Conservation (phyloP, 805 yeast species). For the Debaryomyces maramus region DNA sequence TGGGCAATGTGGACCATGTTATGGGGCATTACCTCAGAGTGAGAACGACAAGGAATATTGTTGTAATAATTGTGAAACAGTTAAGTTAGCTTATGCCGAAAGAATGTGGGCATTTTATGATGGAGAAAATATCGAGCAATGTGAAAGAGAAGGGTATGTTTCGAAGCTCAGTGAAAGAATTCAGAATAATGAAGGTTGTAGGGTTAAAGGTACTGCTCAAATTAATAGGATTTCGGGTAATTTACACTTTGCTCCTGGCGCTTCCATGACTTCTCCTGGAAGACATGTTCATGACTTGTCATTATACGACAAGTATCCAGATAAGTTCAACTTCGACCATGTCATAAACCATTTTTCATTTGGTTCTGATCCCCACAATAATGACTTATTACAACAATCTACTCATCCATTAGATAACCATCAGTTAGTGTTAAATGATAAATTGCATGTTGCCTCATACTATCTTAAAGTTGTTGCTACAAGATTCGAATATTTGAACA, state of each 20-base stretch:
- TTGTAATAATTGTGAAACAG: slow-evolving; percentile 85
- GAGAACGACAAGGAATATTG: slow-evolving; percentile 48
- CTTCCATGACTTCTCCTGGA: slow-evolving; percentile 56
- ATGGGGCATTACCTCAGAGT: slow-evolving; percentile 72
- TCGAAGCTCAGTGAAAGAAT: slow-evolving; percentile 55
- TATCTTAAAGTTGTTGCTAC: slow-evolving; percentile 90
- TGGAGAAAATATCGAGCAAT: slow-evolving; percentile 83
- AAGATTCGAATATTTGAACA: slow-evolving; percentile 68
- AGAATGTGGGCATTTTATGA: slow-evolving; percentile 88
- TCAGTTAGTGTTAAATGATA: slow-evolving; percentile 41
- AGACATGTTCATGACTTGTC: slow-evolving; percentile 86
- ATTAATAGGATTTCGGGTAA: slow-evolving; percentile 88
- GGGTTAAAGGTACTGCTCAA: slow-evolving; percentile 74
- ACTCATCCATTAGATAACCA: slow-evolving; percentile 71
- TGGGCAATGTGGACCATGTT: slow-evolving; percentile 84
- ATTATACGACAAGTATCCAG: slow-evolving; percentile 54
- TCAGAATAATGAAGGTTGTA: slow-evolving; percentile 73
- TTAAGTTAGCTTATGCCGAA: slow-evolving; percentile 73
- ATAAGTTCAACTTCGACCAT: slow-evolving; percentile 75
- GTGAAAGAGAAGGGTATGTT: slow-evolving; percentile 88
- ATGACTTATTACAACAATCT: slow-evolving; percentile 33
- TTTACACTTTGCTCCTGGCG: slow-evolving; percentile 95
- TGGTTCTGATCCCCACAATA: slow-evolving; percentile 57
- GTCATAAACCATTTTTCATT: slow-evolving; percentile 77
- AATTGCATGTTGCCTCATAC: slow-evolving; percentile 69